Conservation (phyloP, 306 rosid species). For the Cicer chorassanicum region DNA sequence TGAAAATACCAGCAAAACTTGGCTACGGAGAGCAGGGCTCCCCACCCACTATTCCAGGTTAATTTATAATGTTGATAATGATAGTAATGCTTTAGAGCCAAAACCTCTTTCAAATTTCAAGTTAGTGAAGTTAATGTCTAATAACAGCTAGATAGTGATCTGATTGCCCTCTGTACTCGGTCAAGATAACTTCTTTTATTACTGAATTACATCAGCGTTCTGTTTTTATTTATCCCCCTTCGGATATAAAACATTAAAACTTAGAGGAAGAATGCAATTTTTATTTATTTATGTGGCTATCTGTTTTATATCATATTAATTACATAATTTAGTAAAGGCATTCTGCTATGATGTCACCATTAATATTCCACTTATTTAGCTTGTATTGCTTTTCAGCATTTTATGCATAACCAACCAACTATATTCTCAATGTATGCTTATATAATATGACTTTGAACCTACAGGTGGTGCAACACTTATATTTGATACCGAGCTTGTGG, state of each 20-base stretch:
- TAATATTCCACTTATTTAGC: neutral
- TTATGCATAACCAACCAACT: neutral
- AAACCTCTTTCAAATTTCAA: slow-evolving; percentile 1
- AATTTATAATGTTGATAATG: slow-evolving; percentile 25
- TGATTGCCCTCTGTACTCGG: slow-evolving; percentile 1
- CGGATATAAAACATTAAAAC: neutral
- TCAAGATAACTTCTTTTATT: neutral
- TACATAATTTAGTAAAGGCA: neutral
- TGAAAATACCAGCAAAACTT: slow-evolving; percentile 91
- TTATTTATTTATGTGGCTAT: neutral
- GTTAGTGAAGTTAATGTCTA: slow-evolving; percentile 21
- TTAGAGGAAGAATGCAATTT: neutral
- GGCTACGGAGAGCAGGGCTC: slow-evolving; percentile 95
- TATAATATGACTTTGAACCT: slow-evolving; percentile 31
- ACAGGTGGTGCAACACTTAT: slow-evolving; percentile 94
- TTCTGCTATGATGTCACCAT: neutral
- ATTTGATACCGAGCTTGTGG: slow-evolving; percentile 95
- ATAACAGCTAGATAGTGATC: slow-evolving; percentile 19
- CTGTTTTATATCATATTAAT: slow-evolving; percentile 8
- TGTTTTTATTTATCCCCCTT: slow-evolving; percentile 8
- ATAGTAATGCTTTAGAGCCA: slow-evolving; percentile 4
- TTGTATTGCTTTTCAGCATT: neutral
- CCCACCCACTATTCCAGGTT: slow-evolving; percentile 97
- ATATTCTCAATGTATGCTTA: slow-evolving; percentile 1
- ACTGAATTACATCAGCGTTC: neutral